A percentile compares a stretch with the other conserved stretches of the same genome.
These are phyloP conservation scores for Bassia scoparia DNA, from an alignment of 148 eudicot genomes.

Conservation along the genomic window DNA sequence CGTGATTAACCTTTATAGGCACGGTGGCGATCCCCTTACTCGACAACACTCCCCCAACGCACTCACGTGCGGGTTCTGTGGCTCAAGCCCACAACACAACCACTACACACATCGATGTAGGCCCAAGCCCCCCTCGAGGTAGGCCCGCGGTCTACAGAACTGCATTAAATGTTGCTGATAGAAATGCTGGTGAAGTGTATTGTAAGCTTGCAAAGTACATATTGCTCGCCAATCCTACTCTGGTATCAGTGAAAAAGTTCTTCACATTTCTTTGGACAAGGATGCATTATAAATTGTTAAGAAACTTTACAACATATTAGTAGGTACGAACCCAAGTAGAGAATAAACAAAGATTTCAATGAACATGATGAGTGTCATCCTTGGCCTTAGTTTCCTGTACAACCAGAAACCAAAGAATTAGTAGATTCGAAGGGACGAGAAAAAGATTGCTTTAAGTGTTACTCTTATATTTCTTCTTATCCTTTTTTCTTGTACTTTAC, in stretches of 20 bases:
- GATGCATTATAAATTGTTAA: background rate
- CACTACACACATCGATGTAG: too few species aligned
- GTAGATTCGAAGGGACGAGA: background rate
- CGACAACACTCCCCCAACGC: too few species aligned
- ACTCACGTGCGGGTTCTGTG: too few species aligned
- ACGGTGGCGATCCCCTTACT: too few species aligned
- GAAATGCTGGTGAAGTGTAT: conserved; percentile 50
- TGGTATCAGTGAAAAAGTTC: conserved; percentile 19
- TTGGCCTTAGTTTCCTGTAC: conserved; percentile 48
- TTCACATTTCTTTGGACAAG: conserved; percentile 1
- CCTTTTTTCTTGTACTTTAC: too few species aligned
- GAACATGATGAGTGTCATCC: conserved; percentile 36
- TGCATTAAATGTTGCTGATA: conserved; percentile 45
- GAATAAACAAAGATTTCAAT: conserved; percentile 39
- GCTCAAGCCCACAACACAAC: too few species aligned
- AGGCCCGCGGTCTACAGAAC: too few species aligned
- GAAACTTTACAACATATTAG: background rate
- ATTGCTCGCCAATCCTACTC: conserved; percentile 45
- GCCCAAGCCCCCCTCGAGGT: too few species aligned
- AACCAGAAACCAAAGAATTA: background rate
- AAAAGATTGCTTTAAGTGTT: background rate
- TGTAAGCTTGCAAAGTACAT: conserved; percentile 48
- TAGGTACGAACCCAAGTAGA: conserved; percentile 39
- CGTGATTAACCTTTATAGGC: too few species aligned
- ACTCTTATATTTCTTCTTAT: too few species aligned